A percentile compares a stretch with the other conserved stretches of the same genome.
Conservation (phyloP, 148 eudicot genomes). For the Rhododendron ovatum region DNA sequence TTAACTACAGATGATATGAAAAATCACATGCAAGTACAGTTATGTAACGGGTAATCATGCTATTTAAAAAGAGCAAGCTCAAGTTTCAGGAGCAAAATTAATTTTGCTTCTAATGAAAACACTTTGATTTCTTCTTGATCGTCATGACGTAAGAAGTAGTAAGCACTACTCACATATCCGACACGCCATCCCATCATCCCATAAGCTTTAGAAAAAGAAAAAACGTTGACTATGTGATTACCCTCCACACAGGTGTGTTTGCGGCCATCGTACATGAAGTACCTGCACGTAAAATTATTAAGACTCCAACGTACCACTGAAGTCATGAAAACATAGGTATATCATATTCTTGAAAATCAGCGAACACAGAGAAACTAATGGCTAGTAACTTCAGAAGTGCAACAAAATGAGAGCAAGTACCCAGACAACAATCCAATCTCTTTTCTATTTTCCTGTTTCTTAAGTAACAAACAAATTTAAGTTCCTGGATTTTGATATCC, state of each 20-base stretch:
- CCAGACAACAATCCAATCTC: not conserved
- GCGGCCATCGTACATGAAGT: slow-evolving; percentile 92
- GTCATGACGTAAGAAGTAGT: not conserved
- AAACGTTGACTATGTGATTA: slow-evolving; percentile 81
- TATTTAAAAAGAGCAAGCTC: not conserved
- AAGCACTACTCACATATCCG: slow-evolving; percentile 76
- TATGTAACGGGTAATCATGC: not conserved
- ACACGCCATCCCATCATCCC: slow-evolving; percentile 99
- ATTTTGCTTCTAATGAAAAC: not conserved
- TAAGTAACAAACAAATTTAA: not conserved
- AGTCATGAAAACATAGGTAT: slow-evolving; percentile 1
- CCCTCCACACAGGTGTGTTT: slow-evolving; percentile 88
- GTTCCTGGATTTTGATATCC: not conserved
- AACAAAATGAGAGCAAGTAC: slow-evolving; percentile 3
- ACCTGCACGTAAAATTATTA: slow-evolving; percentile 38
- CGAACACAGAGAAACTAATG: not conserved
- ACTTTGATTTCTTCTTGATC: not conserved
- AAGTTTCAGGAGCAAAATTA: not conserved
- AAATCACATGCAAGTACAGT: not conserved
- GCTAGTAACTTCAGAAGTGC: not conserved
- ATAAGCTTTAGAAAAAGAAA: slow-evolving; percentile 95
- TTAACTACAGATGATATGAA: not conserved
- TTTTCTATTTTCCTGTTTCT: not conserved
- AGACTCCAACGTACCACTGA: not conserved
- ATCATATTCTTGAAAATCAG: not conserved